These are phyloP conservation scores for Vaccinium vitisidaea DNA, from an alignment of 148 eudicot genomes.

Conservation along the genomic window DNA sequence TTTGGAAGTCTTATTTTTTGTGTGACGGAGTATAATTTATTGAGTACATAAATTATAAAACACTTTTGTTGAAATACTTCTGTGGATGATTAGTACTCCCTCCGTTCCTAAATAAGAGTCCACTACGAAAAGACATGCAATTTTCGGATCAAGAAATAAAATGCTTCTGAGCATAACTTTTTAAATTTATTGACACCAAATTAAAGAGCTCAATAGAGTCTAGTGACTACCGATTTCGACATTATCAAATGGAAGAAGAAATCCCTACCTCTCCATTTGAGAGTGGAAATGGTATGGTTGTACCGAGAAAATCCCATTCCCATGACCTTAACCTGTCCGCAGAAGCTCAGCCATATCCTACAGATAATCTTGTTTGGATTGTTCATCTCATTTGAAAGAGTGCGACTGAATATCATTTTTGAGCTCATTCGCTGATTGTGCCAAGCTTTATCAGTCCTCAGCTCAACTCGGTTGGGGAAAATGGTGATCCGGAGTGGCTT, in stretches of 20 bases:
- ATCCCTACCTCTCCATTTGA: not conserved
- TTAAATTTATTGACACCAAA: too few relatives aligned
- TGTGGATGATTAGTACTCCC: too few relatives aligned
- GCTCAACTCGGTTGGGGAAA: not conserved
- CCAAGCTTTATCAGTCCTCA: not conserved
- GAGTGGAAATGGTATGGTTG: not conserved
- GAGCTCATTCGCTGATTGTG: not conserved
- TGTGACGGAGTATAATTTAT: too few relatives aligned
- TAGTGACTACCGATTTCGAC: too few relatives aligned
- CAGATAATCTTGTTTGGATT: not conserved
- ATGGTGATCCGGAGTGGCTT: not conserved
- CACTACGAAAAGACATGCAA: too few relatives aligned
- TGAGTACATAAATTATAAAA: too few relatives aligned
- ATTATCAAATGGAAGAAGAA: not conserved
- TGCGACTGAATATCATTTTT: not conserved
- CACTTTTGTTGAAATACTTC: too few relatives aligned
- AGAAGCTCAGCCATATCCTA: not conserved
- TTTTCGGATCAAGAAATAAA: too few relatives aligned
- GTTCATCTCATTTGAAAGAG: not conserved
- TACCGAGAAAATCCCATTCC: not conserved
- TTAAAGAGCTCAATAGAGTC: too few relatives aligned
- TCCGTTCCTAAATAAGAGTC: too few relatives aligned
- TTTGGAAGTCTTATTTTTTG: too few relatives aligned
- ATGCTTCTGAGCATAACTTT: too few relatives aligned
- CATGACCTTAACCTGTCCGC: not conserved